phyloP scores from a whole-genome alignment of 1,284 basidiomycete species.

The Sphagnurus paluster region DNA sequence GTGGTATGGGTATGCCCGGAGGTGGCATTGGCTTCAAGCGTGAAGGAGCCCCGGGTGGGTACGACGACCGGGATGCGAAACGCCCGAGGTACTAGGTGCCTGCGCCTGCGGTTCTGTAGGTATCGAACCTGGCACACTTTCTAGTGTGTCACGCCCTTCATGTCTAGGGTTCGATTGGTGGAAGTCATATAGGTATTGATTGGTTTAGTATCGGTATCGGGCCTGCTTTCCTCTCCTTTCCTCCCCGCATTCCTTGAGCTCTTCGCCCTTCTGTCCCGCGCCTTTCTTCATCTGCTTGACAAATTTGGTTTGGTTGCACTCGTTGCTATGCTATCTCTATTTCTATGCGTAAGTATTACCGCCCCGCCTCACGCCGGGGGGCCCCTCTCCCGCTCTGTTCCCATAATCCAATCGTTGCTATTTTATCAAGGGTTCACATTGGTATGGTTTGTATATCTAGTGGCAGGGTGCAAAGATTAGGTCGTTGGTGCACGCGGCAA shows the following conservation, averaged over 20 bases:
- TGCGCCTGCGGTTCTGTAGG: constrained; percentile 5
- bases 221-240: constrained; percentile 9
- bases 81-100: constrained; percentile 72
- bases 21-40: constrained; percentile 67
- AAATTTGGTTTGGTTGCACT: constrained; percentile 6
- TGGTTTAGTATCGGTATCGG: constrained; percentile 9
- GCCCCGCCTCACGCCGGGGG: constrained; percentile 18
- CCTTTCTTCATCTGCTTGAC: neutral
- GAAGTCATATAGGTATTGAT: too few relatives aligned
- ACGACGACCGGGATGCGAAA: constrained; percentile 79
- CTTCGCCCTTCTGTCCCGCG: neutral
- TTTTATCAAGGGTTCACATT: constrained; percentile 6
- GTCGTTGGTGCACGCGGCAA: too few relatives aligned
- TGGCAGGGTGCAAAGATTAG: too few relatives aligned
- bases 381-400: neutral
- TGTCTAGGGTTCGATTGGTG: neutral
- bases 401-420: constrained; percentile 13
- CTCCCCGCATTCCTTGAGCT: neutral
- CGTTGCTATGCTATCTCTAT: constrained; percentile 10
- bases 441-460: too few relatives aligned
- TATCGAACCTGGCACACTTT: constrained; percentile 6
- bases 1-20: constrained; percentile 32
- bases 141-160: neutral
- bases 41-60: constrained; percentile 61
- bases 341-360: constrained; percentile 23